Percentiles rank a stretch among this genome's conserved stretches.
Evolutionary conservation across 2,329 filamentous ascomycete genomes (phyloP).

Genomic region (Aulographum hederae): DNA sequence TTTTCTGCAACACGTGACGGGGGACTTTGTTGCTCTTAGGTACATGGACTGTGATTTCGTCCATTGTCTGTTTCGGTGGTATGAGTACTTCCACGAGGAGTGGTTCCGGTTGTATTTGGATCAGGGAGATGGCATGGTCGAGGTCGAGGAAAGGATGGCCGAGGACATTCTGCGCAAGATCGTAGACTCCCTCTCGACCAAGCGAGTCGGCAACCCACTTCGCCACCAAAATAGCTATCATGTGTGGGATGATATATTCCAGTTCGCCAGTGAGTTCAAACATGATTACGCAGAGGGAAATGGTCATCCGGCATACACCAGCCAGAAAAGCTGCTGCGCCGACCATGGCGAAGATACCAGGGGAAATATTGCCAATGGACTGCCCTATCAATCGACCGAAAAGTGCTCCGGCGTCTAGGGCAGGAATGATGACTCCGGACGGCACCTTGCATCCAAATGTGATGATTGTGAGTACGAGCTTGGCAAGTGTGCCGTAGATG

Average conservation of each 20-base stretch:
- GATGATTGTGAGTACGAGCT: conserved; percentile 37
- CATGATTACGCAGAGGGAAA: conserved; percentile 41
- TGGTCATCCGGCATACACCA: conserved; percentile 39
- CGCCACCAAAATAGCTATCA: conserved; percentile 39
- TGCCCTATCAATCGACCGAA: conserved; percentile 37
- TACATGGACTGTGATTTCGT: conserved; percentile 33
- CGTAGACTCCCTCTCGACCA: conserved; percentile 35
- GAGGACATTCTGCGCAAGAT: conserved; percentile 39
- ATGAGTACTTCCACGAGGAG: conserved; percentile 27
- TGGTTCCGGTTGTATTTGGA: conserved; percentile 17
- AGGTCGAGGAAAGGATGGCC: conserved; percentile 40
- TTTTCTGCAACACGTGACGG: conserved; percentile 21
- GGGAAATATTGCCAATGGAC: conserved; percentile 24
- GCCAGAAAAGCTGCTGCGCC: conserved; percentile 40
- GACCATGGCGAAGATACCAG: conserved; percentile 43
- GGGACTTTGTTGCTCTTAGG: conserved; percentile 25
- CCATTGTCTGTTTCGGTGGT: conserved; percentile 35
- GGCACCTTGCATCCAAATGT: conserved; percentile 43
- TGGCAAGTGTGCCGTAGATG: conserved; percentile 32
- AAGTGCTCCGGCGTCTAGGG: conserved; percentile 37
- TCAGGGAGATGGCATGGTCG: conserved; percentile 27
- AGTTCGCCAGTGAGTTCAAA: conserved; percentile 42
- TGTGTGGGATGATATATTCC: conserved; percentile 37
- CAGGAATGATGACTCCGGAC: conserved; percentile 41
- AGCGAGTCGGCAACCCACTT: conserved; percentile 41